Evolutionary conservation across 23 red algal genomes (phyloP), one percentile per base, ranked within the genome.

Genomic region (Chondrus crispus): DNA sequence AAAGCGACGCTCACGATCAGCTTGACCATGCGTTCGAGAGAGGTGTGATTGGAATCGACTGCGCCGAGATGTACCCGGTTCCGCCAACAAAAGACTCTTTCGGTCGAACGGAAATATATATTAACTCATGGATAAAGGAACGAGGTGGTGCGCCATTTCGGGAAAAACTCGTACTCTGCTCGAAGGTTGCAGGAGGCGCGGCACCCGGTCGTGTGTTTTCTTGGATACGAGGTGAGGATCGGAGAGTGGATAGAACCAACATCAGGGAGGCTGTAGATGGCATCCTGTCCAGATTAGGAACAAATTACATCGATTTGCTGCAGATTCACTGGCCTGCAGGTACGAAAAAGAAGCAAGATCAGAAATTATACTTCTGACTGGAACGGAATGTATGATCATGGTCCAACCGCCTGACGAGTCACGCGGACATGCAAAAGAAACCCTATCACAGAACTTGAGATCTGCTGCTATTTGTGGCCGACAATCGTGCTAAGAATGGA

Each of bases 241-340:
- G 75, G 38, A 8, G 26, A 11, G 29, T 93, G 18, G 91, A 93
- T 73, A 32, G 18, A 1, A 45, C 53, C 2, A 66, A 50, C 29
- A 95, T 98, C 69, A 60, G 62, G 33, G 80, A 43, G n/a, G 96
- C 96, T 1, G 87, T 85, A 11, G 53, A 93, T 10, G 96, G 74
- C 2, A 91, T 88, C 54, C 88, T 98, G 19, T 24, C 52, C 20
- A 88, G 96, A 9, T 82, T 98, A 39, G 71, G 87, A 5, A 92
- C 82, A 19, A 90, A 95, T 51, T 95, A 95, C 74, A 93, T 98
- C 47, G 96, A 98, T 84, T 74, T 98, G 69, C 69, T 95, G 44
- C 93, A 98, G 79, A 86, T 98, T 46, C 96, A 98, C 70, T 98
- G 96, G 96, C 96, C 96, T 13, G 96, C n/a, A n/a, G n/a, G n/a